Base-by-base conservation (phyloP, 2,329 filamentous ascomycete genomes). In the Passalora sequoiae region DNA sequence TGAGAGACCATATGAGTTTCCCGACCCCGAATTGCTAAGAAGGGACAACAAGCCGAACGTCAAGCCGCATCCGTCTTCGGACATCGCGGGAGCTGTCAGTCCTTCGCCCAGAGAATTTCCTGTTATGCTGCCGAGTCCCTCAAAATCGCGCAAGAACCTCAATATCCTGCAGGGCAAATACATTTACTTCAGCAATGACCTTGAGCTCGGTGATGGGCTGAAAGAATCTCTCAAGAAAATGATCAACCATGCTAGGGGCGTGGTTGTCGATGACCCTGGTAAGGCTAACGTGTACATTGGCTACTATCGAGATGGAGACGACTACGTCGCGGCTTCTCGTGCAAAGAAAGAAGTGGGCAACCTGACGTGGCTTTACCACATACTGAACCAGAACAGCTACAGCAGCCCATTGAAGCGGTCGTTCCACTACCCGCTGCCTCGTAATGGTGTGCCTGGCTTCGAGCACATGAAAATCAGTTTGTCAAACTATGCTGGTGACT, bases 401-500 rank as follows among this genome's bases (percentile, higher is more conserved):
- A 91, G 86, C 1, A 89, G 85, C 9, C 91, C 92, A 0, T 72
- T 89, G 46, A 80, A 81, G 31, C 82, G 88, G 38, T 74, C 97
- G 21, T 72, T 98, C 17, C 92, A 98, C 62, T 98, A 98, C 55
- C 92, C 92, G 0, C 62, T 94, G 10, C 86, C 89, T 4, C 78
- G 77, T 35, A 64, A 81, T 6, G 86, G 87, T 1, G 81, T 98
- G 25, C 79, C 83, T 0, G 89, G 87, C 0, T 96, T 98, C 60
- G 66, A 84, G 46, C 72, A 76, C 6, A 73, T 85, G 63, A 80
- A 76, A 39, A 92, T 98, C 58, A 95, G 89, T 44, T 75, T 98
- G 4, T 97, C 92, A 4, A 98, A 97, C 65, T 98, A 98, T 62
- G 88, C 88, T 33, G 92, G 92, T 22, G 92, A 98, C 65, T 88